These are phyloP conservation scores for Russula virescens DNA, from an alignment of 768 basidiomycete species.

Conservation along the genomic window DNA sequence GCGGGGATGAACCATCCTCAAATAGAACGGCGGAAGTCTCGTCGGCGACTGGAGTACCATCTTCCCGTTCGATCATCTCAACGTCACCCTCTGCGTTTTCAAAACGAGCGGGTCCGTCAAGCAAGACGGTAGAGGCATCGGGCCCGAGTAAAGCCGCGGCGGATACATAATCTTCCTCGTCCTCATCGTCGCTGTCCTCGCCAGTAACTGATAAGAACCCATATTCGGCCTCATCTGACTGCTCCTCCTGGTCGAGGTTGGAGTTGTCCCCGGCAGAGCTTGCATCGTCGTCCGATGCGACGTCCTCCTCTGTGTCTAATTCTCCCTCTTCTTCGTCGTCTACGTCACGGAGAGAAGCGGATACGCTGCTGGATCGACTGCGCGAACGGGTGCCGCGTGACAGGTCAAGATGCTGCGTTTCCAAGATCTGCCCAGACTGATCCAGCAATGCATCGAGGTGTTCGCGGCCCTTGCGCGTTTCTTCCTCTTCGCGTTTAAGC, in stretches of 20 bases:
- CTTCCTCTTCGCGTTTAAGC: constrained; percentile 63
- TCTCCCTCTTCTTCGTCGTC: constrained; percentile 13
- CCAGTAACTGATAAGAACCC: constrained; percentile 14
- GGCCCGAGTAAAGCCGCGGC: constrained; percentile 12
- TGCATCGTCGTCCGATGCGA: constrained; percentile 29
- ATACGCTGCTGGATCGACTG: constrained; percentile 51
- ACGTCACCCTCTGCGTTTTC: constrained; percentile 18
- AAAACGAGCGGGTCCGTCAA: neutral
- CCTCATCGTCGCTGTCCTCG: constrained; percentile 37
- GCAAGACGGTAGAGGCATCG: neutral
- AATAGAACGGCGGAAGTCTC: constrained; percentile 1
- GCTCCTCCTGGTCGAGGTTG: constrained; percentile 23
- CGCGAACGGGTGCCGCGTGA: constrained; percentile 43
- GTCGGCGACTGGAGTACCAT: neutral
- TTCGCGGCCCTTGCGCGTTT: constrained; percentile 69
- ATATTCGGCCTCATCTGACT: constrained; percentile 27
- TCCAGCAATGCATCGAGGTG: constrained; percentile 89
- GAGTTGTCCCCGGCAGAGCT: constrained; percentile 23
- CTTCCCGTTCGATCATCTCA: constrained; percentile 14
- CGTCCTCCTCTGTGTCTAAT: constrained; percentile 26
- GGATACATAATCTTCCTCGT: constrained; percentile 29
- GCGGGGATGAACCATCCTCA: constrained; percentile 10
- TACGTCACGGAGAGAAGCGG: constrained; percentile 24
- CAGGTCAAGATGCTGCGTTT: constrained; percentile 75
- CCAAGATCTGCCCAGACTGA: constrained; percentile 81